Percentiles rank a stretch among this genome's conserved stretches.
phyloP scores from a whole-genome alignment of 345 rosid genomes.

The Firmiana major region DNA sequence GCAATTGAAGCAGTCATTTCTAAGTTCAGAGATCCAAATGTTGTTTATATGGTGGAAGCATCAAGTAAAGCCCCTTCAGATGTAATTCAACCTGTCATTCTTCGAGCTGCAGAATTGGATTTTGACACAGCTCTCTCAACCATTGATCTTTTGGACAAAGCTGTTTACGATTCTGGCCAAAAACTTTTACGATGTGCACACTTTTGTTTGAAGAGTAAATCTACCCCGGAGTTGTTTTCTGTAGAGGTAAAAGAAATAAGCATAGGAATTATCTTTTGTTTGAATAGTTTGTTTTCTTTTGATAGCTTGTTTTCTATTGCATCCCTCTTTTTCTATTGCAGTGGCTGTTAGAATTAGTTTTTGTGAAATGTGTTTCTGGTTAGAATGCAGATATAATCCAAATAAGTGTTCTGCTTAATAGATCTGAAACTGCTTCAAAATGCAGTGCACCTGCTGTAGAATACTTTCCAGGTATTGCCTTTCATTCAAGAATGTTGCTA shows the following conservation, averaged over 20 bases:
- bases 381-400: slow-evolving; percentile 89
- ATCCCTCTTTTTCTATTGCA: background rate
- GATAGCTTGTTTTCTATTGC: slow-evolving; percentile 10
- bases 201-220: slow-evolving; percentile 51
- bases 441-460: slow-evolving; percentile 57
- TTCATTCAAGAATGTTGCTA: background rate
- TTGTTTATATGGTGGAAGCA: slow-evolving; percentile 49
- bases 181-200: slow-evolving; percentile 48
- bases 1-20: slow-evolving; percentile 48
- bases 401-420: slow-evolving; percentile 60
- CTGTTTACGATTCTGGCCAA: slow-evolving; percentile 31
- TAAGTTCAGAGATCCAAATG: slow-evolving; percentile 59
- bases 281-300: background rate
- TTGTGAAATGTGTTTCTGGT: slow-evolving; percentile 36
- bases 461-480: slow-evolving; percentile 69
- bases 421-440: slow-evolving; percentile 42
- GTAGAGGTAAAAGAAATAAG: slow-evolving; percentile 54
- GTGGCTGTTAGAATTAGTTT: slow-evolving; percentile 20
- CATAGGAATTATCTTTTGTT: background rate
- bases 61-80: slow-evolving; percentile 39
- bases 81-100: slow-evolving; percentile 39
- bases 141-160: slow-evolving; percentile 41
- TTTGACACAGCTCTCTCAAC: slow-evolving; percentile 40
- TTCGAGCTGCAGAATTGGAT: slow-evolving; percentile 55
- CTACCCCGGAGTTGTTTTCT: slow-evolving; percentile 35